A percentile compares a stretch with the other conserved stretches of the same genome.
Evolutionary conservation across 495 filamentous ascomycete genomes (phyloP).

Genomic region (Daldinia grandis): DNA sequence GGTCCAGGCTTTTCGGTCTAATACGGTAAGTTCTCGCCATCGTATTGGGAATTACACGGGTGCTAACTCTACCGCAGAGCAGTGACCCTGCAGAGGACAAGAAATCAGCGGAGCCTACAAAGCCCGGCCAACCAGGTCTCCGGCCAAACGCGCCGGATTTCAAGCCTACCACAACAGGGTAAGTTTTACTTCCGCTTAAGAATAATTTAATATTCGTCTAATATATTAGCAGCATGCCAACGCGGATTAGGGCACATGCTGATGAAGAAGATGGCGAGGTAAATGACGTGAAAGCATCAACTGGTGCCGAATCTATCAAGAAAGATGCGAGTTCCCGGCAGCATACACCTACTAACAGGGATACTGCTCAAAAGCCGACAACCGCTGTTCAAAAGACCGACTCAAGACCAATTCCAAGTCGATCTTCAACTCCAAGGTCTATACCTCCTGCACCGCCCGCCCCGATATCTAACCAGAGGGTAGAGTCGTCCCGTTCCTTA

Average conservation of each 20-base stretch:
- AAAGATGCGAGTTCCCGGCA: conserved; percentile 20
- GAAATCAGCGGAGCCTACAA: conserved; percentile 38
- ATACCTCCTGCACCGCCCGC: conserved; percentile 22
- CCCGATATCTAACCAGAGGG: conserved; percentile 23
- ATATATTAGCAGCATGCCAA: conserved; percentile 47
- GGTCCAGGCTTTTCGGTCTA: conserved; percentile 76
- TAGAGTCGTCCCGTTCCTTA: conserved; percentile 48
- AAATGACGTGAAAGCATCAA: conserved; percentile 64
- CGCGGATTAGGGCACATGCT: conserved; percentile 47
- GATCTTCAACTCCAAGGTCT: conserved; percentile 43
- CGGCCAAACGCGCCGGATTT: conserved; percentile 57
- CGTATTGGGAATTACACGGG: conserved; percentile 23
- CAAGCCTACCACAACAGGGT: conserved; percentile 48
- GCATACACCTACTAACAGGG: conserved; percentile 18
- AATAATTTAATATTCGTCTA: conserved; percentile 18
- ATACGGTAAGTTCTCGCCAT: conserved; percentile 55
- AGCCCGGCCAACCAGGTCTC: conserved; percentile 38
- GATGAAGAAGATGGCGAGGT: conserved; percentile 86
- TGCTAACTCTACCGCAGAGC: conserved; percentile 47
- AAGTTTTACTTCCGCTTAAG: conserved; percentile 37
- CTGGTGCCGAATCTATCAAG: conserved; percentile 18
- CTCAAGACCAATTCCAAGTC: conserved; percentile 29
- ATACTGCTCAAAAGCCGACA: conserved; percentile 23
- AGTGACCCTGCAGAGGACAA: conserved; percentile 50
- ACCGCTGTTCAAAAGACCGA: conserved; percentile 33